These are phyloP conservation scores for Penicillium decumbens DNA, from an alignment of 2,329 filamentous ascomycete species.

Conservation along the genomic window DNA sequence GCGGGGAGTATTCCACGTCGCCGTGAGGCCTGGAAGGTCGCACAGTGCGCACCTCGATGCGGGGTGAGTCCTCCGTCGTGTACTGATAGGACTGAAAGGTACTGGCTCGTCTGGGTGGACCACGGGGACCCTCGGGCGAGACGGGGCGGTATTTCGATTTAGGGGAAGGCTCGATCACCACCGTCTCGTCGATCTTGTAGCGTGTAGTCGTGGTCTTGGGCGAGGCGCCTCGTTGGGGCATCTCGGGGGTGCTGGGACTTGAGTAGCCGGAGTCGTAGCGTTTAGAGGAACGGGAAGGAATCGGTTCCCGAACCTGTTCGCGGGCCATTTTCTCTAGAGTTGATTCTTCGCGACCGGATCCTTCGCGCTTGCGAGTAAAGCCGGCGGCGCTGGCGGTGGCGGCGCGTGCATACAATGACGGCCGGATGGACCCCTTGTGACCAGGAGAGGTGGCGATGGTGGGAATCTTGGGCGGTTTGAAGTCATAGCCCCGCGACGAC, in stretches of 20 bases:
- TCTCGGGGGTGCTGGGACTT: constrained; percentile 43
- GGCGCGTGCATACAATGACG: constrained; percentile 32
- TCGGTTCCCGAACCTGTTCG: constrained; percentile 22
- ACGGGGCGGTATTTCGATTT: constrained; percentile 26
- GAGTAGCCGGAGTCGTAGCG: constrained; percentile 45
- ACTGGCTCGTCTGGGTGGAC: constrained; percentile 27
- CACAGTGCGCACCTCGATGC: constrained; percentile 21
- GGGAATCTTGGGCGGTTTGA: constrained; percentile 34
- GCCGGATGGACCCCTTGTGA: constrained; percentile 28
- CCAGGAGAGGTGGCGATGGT: constrained; percentile 33
- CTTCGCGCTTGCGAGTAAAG: constrained; percentile 29
- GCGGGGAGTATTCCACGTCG: constrained; percentile 24
- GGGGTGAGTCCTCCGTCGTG: constrained; percentile 19
- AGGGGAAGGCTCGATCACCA: constrained; percentile 26
- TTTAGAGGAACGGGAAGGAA: constrained; percentile 34
- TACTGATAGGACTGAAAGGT: constrained; percentile 31
- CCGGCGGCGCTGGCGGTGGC: constrained; percentile 26
- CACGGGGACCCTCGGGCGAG: constrained; percentile 27
- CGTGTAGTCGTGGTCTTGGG: constrained; percentile 31
- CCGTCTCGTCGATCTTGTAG: constrained; percentile 32
- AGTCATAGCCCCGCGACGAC: constrained; percentile 21
- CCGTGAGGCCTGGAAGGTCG: constrained; percentile 21
- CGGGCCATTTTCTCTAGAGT: constrained; percentile 27
- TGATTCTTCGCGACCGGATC: constrained; percentile 24
- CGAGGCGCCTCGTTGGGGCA: constrained; percentile 30